Percentiles rank a stretch among this genome's conserved stretches.
phyloP scores from a whole-genome alignment of 495 filamentous ascomycete genomes.

The Paragyromitra xinjiangensis region DNA sequence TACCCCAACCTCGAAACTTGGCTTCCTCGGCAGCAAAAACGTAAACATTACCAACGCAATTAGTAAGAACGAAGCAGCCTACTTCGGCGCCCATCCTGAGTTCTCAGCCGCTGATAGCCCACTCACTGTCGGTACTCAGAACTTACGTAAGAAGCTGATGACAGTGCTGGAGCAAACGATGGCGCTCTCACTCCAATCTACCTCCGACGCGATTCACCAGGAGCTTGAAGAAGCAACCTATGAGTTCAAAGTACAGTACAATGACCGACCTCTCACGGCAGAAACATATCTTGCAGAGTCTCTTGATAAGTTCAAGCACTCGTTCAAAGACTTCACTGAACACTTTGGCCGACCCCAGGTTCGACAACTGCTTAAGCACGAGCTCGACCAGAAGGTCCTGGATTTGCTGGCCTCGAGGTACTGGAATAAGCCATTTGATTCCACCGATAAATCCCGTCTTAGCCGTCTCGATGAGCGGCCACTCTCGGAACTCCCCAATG shows the following conservation, averaged over 20 bases:
- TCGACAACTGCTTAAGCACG: slow-evolving; percentile 84
- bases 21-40: slow-evolving; percentile 84
- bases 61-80: slow-evolving; percentile 85
- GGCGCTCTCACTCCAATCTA: slow-evolving; percentile 86
- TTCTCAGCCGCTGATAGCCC: slow-evolving; percentile 76
- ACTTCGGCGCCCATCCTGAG: slow-evolving; percentile 81
- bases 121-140: slow-evolving; percentile 82
- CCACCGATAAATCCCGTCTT: slow-evolving; percentile 66
- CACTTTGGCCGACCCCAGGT: slow-evolving; percentile 89
- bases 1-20: slow-evolving; percentile 73
- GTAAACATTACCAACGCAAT: slow-evolving; percentile 83
- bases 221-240: slow-evolving; percentile 98
- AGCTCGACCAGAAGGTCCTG: slow-evolving; percentile 92
- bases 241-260: slow-evolving; percentile 99
- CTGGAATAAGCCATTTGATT: slow-evolving; percentile 95
- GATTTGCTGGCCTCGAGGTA: slow-evolving; percentile 94
- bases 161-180: slow-evolving; percentile 95
- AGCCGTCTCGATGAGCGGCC: slow-evolving; percentile 51
- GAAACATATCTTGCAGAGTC: slow-evolving; percentile 96
- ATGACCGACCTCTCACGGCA: slow-evolving; percentile 90
- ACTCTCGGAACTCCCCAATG: slow-evolving; percentile 55
- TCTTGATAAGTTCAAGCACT: slow-evolving; percentile 96
- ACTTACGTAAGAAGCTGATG: slow-evolving; percentile 93
- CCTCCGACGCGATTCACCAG: slow-evolving; percentile 88
- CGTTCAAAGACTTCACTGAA: slow-evolving; percentile 91